A percentile compares a stretch with the other conserved stretches of the same genome.
These are phyloP conservation scores for Davidsoniella neocaledoniae DNA, from an alignment of 2,329 filamentous ascomycete species.

Conservation along the genomic window DNA sequence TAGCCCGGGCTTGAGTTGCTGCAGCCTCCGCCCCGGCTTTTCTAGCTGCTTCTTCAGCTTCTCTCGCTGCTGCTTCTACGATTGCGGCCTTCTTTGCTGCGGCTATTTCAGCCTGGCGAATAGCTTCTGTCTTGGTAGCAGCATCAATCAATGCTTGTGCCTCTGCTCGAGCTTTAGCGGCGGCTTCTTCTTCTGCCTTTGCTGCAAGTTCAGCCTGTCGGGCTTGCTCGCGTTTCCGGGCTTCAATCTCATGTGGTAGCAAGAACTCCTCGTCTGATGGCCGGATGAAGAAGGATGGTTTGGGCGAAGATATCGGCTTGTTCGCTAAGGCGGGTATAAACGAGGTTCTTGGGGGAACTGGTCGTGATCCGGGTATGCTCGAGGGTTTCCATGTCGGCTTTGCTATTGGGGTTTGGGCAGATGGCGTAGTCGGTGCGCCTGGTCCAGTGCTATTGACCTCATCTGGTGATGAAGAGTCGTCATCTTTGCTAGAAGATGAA, in stretches of 20 bases:
- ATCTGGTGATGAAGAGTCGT: too few species aligned
- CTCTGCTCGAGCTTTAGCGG: constrained; percentile 1
- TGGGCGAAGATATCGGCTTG: neutral
- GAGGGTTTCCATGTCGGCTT: too few species aligned
- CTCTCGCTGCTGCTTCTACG: neutral
- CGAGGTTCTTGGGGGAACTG: too few species aligned
- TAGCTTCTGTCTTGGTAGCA: neutral
- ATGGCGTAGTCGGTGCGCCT: too few species aligned
- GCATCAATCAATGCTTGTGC: neutral
- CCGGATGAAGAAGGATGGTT: neutral
- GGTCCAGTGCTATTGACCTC: neutral
- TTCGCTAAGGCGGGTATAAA: too few species aligned
- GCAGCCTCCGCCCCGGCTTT: too few species aligned
- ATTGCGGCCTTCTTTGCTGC: neutral
- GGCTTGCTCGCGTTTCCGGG: neutral
- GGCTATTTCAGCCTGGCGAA: neutral
- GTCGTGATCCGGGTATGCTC: too few species aligned
- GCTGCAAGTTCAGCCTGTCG: neutral
- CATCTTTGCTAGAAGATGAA: constrained; percentile 1
- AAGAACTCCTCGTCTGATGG: constrained; percentile 2
- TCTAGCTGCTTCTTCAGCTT: neutral
- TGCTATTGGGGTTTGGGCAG: too few species aligned
- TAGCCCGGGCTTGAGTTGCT: neutral
- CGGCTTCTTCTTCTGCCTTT: neutral
- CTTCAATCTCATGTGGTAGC: constrained; percentile 5